These are phyloP conservation scores for Chalciporus pseudorubinellus DNA, from an alignment of 768 basidiomycete species.

Conservation along the genomic window DNA sequence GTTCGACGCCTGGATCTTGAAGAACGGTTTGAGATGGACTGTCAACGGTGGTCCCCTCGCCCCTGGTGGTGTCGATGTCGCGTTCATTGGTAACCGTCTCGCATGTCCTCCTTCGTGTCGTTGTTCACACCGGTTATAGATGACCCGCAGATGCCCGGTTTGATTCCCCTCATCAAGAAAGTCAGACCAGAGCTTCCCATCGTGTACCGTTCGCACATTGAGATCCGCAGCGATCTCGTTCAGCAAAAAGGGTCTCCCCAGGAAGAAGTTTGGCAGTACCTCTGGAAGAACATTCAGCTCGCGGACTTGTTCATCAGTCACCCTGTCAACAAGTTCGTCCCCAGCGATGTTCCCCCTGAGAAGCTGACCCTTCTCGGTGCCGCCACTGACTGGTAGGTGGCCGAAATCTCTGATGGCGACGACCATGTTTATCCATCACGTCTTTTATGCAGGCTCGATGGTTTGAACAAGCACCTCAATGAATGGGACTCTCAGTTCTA, in stretches of 20 bases:
- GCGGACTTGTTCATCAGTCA: slow-evolving; percentile 94
- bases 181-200: slow-evolving; percentile 83
- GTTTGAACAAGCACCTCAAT: slow-evolving; percentile 86
- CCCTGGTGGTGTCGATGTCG: slow-evolving; percentile 79
- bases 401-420: slow-evolving; percentile 15
- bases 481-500: slow-evolving; percentile 84
- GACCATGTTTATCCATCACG: slow-evolving; percentile 3
- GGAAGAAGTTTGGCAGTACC: slow-evolving; percentile 90
- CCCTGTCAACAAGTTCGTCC: slow-evolving; percentile 93
- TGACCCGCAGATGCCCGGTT: slow-evolving; percentile 91
- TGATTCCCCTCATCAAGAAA: slow-evolving; percentile 90
- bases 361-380: slow-evolving; percentile 76
- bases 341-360: slow-evolving; percentile 72
- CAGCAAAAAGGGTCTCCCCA: slow-evolving; percentile 81
- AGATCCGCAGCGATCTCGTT: slow-evolving; percentile 86
- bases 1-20: slow-evolving; percentile 86
- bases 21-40: slow-evolving; percentile 88
- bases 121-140: slow-evolving; percentile 40
- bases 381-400: slow-evolving; percentile 76
- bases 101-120: background rate
- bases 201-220: slow-evolving; percentile 93
- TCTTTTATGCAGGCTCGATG: slow-evolving; percentile 65
- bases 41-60: slow-evolving; percentile 83
- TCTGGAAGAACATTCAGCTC: slow-evolving; percentile 88
- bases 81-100: slow-evolving; percentile 68